Evolutionary conservation across 2,329 filamentous ascomycete species (phyloP), one percentile per base, ranked within the genome.

Genomic region (Fusarium sp.): DNA sequence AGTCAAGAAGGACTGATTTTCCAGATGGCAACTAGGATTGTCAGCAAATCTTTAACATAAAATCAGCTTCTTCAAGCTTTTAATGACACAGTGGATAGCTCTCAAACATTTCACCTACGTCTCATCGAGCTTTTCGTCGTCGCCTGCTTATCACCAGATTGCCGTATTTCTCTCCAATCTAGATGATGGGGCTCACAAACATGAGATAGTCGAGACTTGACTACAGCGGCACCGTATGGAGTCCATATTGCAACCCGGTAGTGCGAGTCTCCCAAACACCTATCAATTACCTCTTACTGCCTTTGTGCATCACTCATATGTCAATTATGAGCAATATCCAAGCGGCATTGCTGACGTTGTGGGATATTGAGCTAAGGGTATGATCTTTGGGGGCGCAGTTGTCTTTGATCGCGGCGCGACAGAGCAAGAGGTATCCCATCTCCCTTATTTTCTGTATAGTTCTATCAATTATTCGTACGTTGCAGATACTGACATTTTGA

Each of bases 281-380:
- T 49, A 47, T 14, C 24, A n/a, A 19, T 22, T 57, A 4, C 36
- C 55, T 1, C 61, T 50, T 2, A 45, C 50, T 4, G 50, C 49
- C 22, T 70, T 69, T n/a, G 51, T 45, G 1, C 62, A 66, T 3
- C 2, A 3, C 0, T 15, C 38, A 0, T 70, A 70, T 15, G 11
- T 5, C 0, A 10, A 39, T 19, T 22, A 21, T 9, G 49, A 57
- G 1, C 43, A 40, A 3, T 72, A 70, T 8, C 69, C 63, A 1
- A 21, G 26, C 1, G 63, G 66, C 1, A 7, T 39, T 19, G 60
- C 60, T 0, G 55, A 68, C 26, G 24, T 59, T 13, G 57, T 13
- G 6, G 66, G 57, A 3, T 70, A 70, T 5, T 72, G 66, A 66
- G 66, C 63, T 3, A 63, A 72, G 24, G 54, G 47, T 1, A 67